These are phyloP conservation scores for Dalbergia cochinchinensis DNA, from an alignment of 306 rosid species.

Conservation along the genomic window DNA sequence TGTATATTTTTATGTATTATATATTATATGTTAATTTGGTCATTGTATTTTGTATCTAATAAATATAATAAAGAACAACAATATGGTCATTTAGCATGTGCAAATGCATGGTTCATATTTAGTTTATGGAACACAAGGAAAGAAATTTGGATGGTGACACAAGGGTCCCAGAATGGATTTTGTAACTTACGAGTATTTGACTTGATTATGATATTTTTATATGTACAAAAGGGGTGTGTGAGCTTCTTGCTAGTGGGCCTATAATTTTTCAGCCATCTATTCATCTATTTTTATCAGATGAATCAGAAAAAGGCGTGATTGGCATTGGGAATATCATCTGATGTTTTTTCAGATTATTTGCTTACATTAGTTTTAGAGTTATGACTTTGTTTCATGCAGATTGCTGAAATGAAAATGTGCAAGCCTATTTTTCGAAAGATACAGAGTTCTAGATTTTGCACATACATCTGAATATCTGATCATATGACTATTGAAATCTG, in stretches of 20 bases:
- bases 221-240: neutral
- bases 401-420: neutral
- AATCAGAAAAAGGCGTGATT: neutral
- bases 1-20: neutral
- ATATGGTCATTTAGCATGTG: slow-evolving; percentile 9
- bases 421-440: slow-evolving; percentile 11
- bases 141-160: slow-evolving; percentile 20
- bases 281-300: neutral
- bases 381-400: slow-evolving; percentile 4
- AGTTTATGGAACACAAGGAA: slow-evolving; percentile 15
- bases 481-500: slow-evolving; percentile 26
- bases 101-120: slow-evolving; percentile 16
- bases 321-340: neutral
- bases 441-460: neutral
- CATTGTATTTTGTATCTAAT: slow-evolving; percentile 20
- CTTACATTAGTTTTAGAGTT: slow-evolving; percentile 33
- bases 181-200: slow-evolving; percentile 13
- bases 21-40: neutral
- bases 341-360: neutral
- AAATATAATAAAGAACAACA: slow-evolving; percentile 8
- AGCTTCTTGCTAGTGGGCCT: slow-evolving; percentile 4
- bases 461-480: slow-evolving; percentile 22
- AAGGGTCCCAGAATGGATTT: slow-evolving; percentile 17
- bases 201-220: slow-evolving; percentile 5
- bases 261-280: slow-evolving; percentile 22